These are phyloP conservation scores for Tetrapisispora fleetii DNA, from an alignment of 805 yeast species.

Conservation along the genomic window DNA sequence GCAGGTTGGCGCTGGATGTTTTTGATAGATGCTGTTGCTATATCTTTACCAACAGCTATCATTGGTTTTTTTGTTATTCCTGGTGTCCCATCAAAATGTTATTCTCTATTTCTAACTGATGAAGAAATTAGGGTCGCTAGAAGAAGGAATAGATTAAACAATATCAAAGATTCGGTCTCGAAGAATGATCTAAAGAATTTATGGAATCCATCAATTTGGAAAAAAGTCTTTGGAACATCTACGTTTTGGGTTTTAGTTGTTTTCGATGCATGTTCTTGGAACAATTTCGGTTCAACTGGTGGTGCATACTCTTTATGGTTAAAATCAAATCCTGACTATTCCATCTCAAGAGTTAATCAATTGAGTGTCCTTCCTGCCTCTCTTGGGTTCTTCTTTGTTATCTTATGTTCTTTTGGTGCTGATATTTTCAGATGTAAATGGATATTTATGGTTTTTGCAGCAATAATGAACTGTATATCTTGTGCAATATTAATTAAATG, in stretches of 20 bases:
- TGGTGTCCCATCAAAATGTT: constrained; percentile 53
- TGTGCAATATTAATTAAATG: constrained; percentile 48
- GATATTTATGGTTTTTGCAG: constrained; percentile 44
- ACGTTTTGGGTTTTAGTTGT: constrained; percentile 46
- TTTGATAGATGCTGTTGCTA: constrained; percentile 48
- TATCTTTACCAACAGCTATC: constrained; percentile 40
- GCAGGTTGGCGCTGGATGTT: constrained; percentile 64
- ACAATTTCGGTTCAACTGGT: constrained; percentile 46
- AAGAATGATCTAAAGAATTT: constrained; percentile 20
- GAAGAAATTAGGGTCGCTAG: constrained; percentile 51
- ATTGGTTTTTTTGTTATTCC: constrained; percentile 41
- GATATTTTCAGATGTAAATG: constrained; percentile 43
- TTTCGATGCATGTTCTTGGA: constrained; percentile 53
- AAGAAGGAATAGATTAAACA: constrained; percentile 30
- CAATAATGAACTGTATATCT: constrained; percentile 43
- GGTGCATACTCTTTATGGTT: constrained; percentile 59
- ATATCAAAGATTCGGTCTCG: constrained; percentile 25
- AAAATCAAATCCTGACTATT: constrained; percentile 36
- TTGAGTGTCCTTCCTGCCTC: constrained; percentile 49
- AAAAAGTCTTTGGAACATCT: constrained; percentile 41
- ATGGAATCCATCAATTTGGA: constrained; percentile 41
- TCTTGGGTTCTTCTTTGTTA: constrained; percentile 43
- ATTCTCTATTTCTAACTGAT: constrained; percentile 45
- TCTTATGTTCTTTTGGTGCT: constrained; percentile 38
- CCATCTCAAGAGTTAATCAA: constrained; percentile 38